Percentiles rank a stretch among this genome's conserved stretches.
Evolutionary conservation across 2,329 filamentous ascomycete genomes (phyloP).

Genomic region (Venturia effusa): DNA sequence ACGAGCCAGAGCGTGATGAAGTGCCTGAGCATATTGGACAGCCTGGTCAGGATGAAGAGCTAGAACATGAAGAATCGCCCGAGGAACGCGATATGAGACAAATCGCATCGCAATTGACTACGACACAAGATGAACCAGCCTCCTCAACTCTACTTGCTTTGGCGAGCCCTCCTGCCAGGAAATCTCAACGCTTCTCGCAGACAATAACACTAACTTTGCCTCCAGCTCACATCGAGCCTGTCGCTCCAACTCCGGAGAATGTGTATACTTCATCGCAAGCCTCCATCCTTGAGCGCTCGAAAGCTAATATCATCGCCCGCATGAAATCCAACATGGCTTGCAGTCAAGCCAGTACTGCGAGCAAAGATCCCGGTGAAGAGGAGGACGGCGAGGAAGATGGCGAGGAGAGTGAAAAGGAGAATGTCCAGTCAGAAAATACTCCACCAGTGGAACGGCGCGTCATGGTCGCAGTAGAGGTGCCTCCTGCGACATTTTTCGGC

Average conservation of each 20-base stretch:
- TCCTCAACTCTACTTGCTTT: not conserved
- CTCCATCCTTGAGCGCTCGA: not conserved
- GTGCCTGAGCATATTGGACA: not conserved
- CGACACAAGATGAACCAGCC: not conserved
- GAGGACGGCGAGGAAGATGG: not conserved
- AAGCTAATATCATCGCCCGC: not conserved
- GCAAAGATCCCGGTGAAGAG: not conserved
- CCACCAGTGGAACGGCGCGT: not conserved
- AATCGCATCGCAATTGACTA: not conserved
- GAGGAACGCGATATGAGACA: not conserved
- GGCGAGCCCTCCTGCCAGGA: not conserved
- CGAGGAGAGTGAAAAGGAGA: not conserved
- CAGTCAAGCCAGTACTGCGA: not conserved
- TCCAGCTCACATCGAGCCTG: not conserved
- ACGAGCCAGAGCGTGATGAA: not conserved
- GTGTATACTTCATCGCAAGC: not conserved
- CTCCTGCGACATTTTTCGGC: not conserved
- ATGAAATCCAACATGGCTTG: not conserved
- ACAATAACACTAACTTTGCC: not conserved
- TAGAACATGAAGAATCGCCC: not conserved
- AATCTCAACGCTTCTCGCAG: not conserved
- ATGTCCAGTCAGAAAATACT: not conserved
- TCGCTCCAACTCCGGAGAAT: not conserved
- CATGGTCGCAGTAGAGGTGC: not conserved
- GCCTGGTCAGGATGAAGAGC: not conserved